A percentile compares a stretch with the other conserved stretches of the same genome.
These are phyloP conservation scores for Pseudocercospora crystallina DNA, from an alignment of 2,329 filamentous ascomycete species.

Conservation along the genomic window DNA sequence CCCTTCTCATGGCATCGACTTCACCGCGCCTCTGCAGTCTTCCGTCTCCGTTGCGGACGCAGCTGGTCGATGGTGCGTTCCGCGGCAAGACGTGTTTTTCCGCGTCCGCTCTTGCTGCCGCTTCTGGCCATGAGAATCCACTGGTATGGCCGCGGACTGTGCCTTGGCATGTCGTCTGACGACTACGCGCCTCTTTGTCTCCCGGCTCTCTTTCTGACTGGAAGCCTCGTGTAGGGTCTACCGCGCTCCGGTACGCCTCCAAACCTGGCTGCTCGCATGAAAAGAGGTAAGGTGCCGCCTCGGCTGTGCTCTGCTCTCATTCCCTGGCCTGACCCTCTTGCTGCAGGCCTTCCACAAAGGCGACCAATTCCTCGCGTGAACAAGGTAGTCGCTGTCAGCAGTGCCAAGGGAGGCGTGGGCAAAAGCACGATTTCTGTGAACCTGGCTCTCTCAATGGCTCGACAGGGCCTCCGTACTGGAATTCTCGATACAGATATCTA, in stretches of 20 bases:
- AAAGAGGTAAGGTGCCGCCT: slow-evolving; percentile 52
- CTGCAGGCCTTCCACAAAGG: slow-evolving; percentile 67
- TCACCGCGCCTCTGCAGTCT: too few species aligned
- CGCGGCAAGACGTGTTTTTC: slow-evolving; percentile 50
- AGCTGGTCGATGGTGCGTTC: too few species aligned
- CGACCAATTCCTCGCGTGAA: slow-evolving; percentile 79
- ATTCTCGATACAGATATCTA: slow-evolving; percentile 97
- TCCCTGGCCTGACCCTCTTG: not conserved
- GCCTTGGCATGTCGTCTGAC: too few species aligned
- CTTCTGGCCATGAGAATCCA: slow-evolving; percentile 74
- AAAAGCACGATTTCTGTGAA: slow-evolving; percentile 97
- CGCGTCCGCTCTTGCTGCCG: slow-evolving; percentile 48
- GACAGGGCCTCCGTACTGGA: slow-evolving; percentile 75
- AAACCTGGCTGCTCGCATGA: slow-evolving; percentile 66
- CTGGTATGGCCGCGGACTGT: slow-evolving; percentile 55
- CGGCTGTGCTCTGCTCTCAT: not conserved
- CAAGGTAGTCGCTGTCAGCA: slow-evolving; percentile 95
- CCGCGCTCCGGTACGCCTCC: slow-evolving; percentile 69
- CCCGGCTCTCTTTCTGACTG: not conserved
- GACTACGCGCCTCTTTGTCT: not conserved
- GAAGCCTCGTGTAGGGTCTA: slow-evolving; percentile 63
- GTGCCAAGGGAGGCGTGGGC: slow-evolving; percentile 95
- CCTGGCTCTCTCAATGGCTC: slow-evolving; percentile 80
- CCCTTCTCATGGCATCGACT: too few species aligned
- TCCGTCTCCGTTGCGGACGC: too few species aligned